Evolutionary conservation across 2,329 filamentous ascomycete genomes (phyloP).

Genomic region (Daldinia sp.): DNA sequence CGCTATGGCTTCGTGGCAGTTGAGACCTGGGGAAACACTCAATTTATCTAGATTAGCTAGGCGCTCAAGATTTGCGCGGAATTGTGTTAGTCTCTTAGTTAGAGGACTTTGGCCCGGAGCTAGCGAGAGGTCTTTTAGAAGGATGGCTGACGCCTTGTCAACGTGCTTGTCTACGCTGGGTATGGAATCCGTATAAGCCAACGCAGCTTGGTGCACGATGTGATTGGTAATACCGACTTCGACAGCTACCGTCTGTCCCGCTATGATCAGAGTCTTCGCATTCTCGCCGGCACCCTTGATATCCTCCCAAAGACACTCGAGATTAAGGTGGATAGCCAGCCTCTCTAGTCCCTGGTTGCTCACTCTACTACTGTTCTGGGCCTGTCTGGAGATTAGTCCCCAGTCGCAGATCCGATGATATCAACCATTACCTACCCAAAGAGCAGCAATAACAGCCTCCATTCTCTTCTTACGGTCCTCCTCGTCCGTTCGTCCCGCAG

Average conservation of each 20-base stretch:
- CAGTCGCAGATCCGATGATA: slow-evolving; percentile 43
- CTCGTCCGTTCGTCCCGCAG: slow-evolving; percentile 55
- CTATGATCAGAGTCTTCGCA: slow-evolving; percentile 66
- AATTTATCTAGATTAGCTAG: slow-evolving; percentile 76
- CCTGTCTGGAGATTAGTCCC: slow-evolving; percentile 38
- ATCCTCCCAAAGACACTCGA: slow-evolving; percentile 69
- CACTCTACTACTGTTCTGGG: slow-evolving; percentile 65
- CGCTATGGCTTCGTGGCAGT: slow-evolving; percentile 79
- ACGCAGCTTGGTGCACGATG: slow-evolving; percentile 67
- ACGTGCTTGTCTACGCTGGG: slow-evolving; percentile 67
- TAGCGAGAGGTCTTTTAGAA: slow-evolving; percentile 71
- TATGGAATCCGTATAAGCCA: slow-evolving; percentile 69
- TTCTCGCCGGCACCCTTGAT: slow-evolving; percentile 57
- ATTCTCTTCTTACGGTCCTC: slow-evolving; percentile 65
- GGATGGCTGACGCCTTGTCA: slow-evolving; percentile 69
- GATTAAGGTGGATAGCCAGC: slow-evolving; percentile 71
- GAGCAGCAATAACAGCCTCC: slow-evolving; percentile 58
- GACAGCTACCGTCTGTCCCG: slow-evolving; percentile 66
- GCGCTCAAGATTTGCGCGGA: slow-evolving; percentile 75
- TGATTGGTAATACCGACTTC: slow-evolving; percentile 70
- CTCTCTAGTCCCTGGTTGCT: slow-evolving; percentile 79
- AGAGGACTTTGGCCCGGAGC: slow-evolving; percentile 67
- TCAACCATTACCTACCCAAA: slow-evolving; percentile 54
- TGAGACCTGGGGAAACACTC: slow-evolving; percentile 72
- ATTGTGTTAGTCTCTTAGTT: slow-evolving; percentile 74